Base-by-base conservation (phyloP, 192 early-diverging fungal genomes). In the Linnemannia exigua region DNA sequence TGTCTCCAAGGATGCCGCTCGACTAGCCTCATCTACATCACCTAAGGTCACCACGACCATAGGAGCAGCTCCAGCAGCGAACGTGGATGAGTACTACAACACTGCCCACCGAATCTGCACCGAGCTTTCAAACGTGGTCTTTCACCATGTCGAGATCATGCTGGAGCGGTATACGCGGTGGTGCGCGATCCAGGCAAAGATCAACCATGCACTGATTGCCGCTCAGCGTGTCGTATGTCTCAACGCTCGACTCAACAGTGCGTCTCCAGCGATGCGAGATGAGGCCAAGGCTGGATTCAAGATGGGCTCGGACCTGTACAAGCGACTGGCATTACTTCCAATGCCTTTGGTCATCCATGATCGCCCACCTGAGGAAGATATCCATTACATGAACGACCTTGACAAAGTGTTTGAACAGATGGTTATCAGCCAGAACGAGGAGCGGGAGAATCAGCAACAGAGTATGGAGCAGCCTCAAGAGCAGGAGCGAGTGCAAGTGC, bases 131-230 rank as follows among this genome's bases (percentile, higher is more conserved):
- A 82, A 82, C 35, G 74, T 75, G 7, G 0, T 76, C 28, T 28
- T 76, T 6, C 80, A 82, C 36, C 80, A 82, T 58, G 58, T 82
- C n/a, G 80, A 82, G n/a, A 38, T 82, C 19, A 82, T 77, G 74
- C 58, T 82, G 15, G 80, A 82, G 44, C 50, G 69, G 1, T 82
- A 82, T 44, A 58, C 80, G 17, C 41, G 51, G 38, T 82, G 80
- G 80, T 82, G 80, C 31, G n/a, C 73, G 3, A 72, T 82, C 47
- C 75, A 76, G n/a, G 69, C 74, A 28, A 82, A 82, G 61, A 35
- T 82, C 33, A 82, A 82, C 31, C 80, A 82, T 28, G 74, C 80
- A 3, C 25, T 82, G 25, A 82, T 69, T 20, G 80, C 74, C 15
- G 74, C 74, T 1, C 47, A 77, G 8, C 68, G 80, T 2, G 75